Evolutionary conservation across 176 grass and related monocot genomes (phyloP), one percentile per base, ranked within the genome.

Genomic region (Alopecurus myosuroides): DNA sequence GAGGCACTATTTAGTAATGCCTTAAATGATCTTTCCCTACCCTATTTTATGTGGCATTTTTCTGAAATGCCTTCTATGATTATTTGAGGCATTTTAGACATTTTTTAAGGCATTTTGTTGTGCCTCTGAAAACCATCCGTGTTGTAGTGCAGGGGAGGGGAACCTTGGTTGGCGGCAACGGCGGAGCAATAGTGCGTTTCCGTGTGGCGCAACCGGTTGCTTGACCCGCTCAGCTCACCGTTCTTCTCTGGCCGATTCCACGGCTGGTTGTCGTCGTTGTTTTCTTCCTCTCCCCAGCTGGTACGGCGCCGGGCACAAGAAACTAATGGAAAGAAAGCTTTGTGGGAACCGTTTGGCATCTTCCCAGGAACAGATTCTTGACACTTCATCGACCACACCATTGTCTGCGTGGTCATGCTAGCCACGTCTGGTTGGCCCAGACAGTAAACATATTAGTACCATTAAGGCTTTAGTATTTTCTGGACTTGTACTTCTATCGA

Each of bases 321-420:
- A 79, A 49, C 46, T 49, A 17, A 90, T 11, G 20, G 74, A 20
- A 83, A 74, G 74, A 20, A 83, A 74, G 45, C 65, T 58, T 78
- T 57, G 36, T 60, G 41, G 61, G 49, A 56, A 78, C 53, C 73
- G 33, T 74, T 83, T 74, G 84, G 84, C 88, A 90, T 83, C 65
- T 31, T 86, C 53, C 17, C 3, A 11, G 8, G 29, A 36, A 8
- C 22, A 35, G 11, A 28, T 49, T 6, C 36, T 81, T 33, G 19
- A 28, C 70, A 52, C 37, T 67, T 15, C 12, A 19, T 51, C 55
- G 25, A 9, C 48, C 58, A 55, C 18, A 65, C 11, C 9, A 52
- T n/a, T 46, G 45, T 46, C 45, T 61, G 52, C 52, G 22, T 12
- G 28, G 28, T 63, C 60, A 63, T 63, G 60, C 60, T 18, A 63